Conservation (phyloP, 2,329 filamentous ascomycete genomes). For the Tolypocladium guangdongense region DNA sequence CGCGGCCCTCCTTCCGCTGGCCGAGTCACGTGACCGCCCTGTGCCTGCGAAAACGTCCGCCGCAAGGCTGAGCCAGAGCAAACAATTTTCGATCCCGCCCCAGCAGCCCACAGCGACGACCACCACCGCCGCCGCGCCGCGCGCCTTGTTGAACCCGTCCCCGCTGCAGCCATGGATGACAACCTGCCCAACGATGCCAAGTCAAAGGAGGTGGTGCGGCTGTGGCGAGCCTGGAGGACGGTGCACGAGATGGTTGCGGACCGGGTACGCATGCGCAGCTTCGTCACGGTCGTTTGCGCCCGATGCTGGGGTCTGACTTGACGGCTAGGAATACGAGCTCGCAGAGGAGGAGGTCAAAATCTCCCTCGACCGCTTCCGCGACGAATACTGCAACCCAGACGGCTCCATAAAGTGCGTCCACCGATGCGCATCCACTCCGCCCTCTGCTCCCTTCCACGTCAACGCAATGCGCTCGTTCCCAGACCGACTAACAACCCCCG, state of each 20-base stretch:
- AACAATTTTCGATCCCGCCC: slow-evolving; percentile 7
- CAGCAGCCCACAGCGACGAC: not conserved
- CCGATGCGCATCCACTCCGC: not conserved
- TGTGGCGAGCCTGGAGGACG: slow-evolving; percentile 92
- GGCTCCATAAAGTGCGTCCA: slow-evolving; percentile 62
- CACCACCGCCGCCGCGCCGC: not conserved
- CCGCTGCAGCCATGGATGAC: slow-evolving; percentile 23
- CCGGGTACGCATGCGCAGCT: slow-evolving; percentile 47
- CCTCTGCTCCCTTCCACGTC: not conserved
- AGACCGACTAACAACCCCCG: not conserved
- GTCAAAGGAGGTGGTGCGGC: slow-evolving; percentile 47
- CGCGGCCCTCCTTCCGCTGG: not conserved
- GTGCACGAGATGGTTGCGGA: slow-evolving; percentile 92
- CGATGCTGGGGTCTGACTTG: not conserved
- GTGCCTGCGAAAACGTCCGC: not conserved
- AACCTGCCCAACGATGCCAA: slow-evolving; percentile 36
- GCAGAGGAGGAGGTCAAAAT: slow-evolving; percentile 83
- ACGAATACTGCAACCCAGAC: slow-evolving; percentile 58
- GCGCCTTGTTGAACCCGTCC: not conserved
- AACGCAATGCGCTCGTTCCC: too few species aligned
- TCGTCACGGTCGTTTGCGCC: too few species aligned
- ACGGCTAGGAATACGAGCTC: slow-evolving; percentile 75
- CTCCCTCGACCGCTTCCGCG: slow-evolving; percentile 69
- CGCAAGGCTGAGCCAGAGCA: slow-evolving; percentile 4
- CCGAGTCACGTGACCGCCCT: slow-evolving; percentile 4